Conservation (phyloP, 164 flowering plant species). For the Taxillus chinensis region DNA sequence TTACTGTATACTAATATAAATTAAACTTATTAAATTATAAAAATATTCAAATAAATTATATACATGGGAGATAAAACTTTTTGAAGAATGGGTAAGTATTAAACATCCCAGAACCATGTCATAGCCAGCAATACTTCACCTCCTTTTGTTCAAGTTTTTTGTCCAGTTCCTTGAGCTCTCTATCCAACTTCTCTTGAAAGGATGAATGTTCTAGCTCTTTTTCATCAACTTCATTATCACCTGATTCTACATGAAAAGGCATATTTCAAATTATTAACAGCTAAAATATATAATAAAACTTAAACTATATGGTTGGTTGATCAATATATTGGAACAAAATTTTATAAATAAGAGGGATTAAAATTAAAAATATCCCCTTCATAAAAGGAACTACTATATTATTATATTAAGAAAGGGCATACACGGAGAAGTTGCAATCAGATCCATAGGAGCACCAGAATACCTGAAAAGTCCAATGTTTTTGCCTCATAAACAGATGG, state of each 20-base stretch:
- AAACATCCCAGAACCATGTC: not conserved
- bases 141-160: constrained; percentile 81
- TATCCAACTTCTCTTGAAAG: constrained; percentile 73
- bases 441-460: not conserved
- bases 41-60: no score
- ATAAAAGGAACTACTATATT: no score
- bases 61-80: no score
- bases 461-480: constrained; percentile 36
- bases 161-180: constrained; percentile 81
- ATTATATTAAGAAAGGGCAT: no score
- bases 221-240: constrained; percentile 51
- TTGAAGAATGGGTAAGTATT: no score
- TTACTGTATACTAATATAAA: no score
- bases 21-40: no score
- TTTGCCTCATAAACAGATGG: constrained; percentile 40
- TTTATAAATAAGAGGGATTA: no score
- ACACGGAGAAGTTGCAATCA: no score
- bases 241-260: constrained; percentile 20
- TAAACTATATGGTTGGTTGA: not conserved
- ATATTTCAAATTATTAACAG: not conserved
- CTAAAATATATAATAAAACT: not conserved
- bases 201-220: constrained; percentile 86
- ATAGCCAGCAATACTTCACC: constrained; percentile 29
- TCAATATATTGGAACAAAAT: no score
- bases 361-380: no score